Evolutionary conservation across 805 yeast genomes (phyloP).

Genomic region (Wickerhamomyces chaumierensis): DNA sequence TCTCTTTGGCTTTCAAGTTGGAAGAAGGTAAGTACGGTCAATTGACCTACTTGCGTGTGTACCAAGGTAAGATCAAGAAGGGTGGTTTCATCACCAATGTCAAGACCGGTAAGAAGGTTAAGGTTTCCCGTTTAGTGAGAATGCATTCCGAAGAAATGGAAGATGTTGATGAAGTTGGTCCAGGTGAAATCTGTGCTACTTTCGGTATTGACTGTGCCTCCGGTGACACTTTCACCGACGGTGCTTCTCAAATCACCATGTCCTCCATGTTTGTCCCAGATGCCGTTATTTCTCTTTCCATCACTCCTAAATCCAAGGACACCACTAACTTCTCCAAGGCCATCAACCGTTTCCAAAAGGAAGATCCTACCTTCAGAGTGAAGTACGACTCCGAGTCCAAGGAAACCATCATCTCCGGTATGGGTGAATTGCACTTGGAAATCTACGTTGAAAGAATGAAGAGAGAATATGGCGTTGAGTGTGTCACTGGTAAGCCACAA

Average conservation of each 20-base stretch:
- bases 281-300: conserved; percentile 90
- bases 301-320: conserved; percentile 81
- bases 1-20: conserved; percentile 95
- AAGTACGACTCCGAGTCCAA: conserved; percentile 82
- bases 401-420: conserved; percentile 91
- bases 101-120: conserved; percentile 86
- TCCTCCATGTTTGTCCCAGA: conserved; percentile 98
- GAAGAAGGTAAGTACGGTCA: conserved; percentile 99
- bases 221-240: conserved; percentile 95
- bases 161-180: conserved; percentile 88
- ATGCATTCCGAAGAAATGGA: conserved; percentile 99
- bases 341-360: conserved; percentile 93
- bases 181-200: conserved; percentile 99
- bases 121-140: conserved; percentile 87
- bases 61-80: conserved; percentile 89
- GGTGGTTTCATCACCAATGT: conserved; percentile 84
- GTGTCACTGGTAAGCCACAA: conserved; percentile 94
- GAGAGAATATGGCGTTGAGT: conserved; percentile 93
- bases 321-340: conserved; percentile 90
- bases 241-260: conserved; percentile 74
- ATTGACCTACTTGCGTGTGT: conserved; percentile 90
- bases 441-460: conserved; percentile 97
- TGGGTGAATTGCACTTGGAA: conserved; percentile 97
- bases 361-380: conserved; percentile 97
- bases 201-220: conserved; percentile 98